phyloP scores from a whole-genome alignment of 1,284 basidiomycete species.

The Pholiota adiposa region DNA sequence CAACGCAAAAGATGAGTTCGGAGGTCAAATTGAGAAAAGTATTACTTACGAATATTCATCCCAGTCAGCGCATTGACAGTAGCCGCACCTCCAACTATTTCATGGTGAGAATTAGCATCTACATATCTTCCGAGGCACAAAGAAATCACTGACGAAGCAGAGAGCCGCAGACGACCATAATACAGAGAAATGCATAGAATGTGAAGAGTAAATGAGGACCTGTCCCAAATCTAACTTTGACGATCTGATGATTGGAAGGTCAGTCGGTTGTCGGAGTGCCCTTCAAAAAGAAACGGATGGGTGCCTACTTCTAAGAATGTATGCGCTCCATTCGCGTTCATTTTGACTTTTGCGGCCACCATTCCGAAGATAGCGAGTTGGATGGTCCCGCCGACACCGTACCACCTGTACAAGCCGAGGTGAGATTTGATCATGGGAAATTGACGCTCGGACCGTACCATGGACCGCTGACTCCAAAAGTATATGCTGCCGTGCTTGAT shows the following conservation, averaged over 20 bases:
- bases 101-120: neutral
- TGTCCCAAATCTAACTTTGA: conserved; percentile 66
- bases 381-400: conserved; percentile 55
- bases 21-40: neutral
- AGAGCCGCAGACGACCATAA: conserved; percentile 60
- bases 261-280: too few relatives aligned
- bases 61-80: conserved; percentile 71
- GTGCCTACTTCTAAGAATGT: conserved; percentile 50
- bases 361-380: conserved; percentile 64
- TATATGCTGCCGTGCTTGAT: conserved; percentile 58
- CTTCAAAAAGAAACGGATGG: neutral
- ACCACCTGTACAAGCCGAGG: conserved; percentile 41
- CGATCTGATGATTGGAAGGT: conserved; percentile 47
- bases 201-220: conserved; percentile 64
- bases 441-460: conserved; percentile 39
- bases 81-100: conserved; percentile 58
- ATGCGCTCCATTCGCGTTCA: conserved; percentile 60
- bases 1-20: neutral
- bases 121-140: neutral
- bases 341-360: conserved; percentile 61
- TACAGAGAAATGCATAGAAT: conserved; percentile 67
- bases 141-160: conserved; percentile 45
- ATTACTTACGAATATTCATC: conserved; percentile 48
- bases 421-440: neutral
- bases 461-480: conserved; percentile 54